Evolutionary conservation across 176 grass and related monocot genomes (phyloP), one percentile per base, ranked within the genome.

Genomic region (Triticum aestivum): DNA sequence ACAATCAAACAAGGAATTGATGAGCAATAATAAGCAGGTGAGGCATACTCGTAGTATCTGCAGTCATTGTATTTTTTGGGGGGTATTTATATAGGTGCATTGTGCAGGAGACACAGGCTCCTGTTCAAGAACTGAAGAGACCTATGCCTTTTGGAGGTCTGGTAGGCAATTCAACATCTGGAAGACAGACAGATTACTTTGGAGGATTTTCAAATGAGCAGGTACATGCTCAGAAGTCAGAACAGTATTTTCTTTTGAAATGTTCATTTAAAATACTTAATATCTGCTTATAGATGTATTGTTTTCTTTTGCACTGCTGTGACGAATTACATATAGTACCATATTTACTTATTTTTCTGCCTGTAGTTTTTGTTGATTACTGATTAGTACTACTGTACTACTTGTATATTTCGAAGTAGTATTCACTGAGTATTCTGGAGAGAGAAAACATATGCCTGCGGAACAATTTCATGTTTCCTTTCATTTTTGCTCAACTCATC

Each of bases 71-170:
- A 17, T 44, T 39, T 65, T n/a, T 72, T 38, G 0, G 41, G 64
- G 44, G 77, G 54, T 38, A 75, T 63, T 88, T 78, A 64, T 51
- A 62, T 81, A 70, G 49, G 54, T 79, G 74, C 5, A 52, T 76
- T 69, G 17, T 84, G 51, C 52, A 70, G 72, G 77, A 10, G n/a
- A 82, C 44, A 71, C 65, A 79, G 47, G 83, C 83, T 69, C 79
- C 65, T 58, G 80, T 88, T 72, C 85, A 98, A 86, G 77, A 87
- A 82, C 29, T 84, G 82, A 83, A 87, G 37, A 91, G 52, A 10
- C 83, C 83, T 51, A 67, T 58, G n/a, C 71, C 91, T 87, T 91
- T 93, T 85, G 92, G 87, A 88, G 84, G 79, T 39, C 81, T 87
- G 68, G 74, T 87, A 84, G 85, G 75, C 77, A 92, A 94, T 86